phyloP scores from a whole-genome alignment of 768 basidiomycete genomes.

The Boletus coccyginus region DNA sequence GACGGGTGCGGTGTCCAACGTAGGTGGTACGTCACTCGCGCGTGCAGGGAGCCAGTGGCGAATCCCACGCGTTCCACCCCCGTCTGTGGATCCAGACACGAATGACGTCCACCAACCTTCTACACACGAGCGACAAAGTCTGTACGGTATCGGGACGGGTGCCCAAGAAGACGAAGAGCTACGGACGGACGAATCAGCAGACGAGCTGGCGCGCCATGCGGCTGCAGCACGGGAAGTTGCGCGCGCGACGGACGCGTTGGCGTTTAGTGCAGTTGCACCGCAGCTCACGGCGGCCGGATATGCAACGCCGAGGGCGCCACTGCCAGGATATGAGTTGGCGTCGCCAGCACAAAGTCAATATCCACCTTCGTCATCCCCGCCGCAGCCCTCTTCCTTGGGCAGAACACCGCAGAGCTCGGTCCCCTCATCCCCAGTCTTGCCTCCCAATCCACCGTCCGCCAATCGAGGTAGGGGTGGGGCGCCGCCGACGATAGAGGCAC shows the following conservation, averaged over 20 bases:
- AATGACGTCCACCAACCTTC: background rate
- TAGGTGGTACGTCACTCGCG: slow-evolving; percentile 1
- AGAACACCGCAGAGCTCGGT: slow-evolving; percentile 17
- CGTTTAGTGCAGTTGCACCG: slow-evolving; percentile 33
- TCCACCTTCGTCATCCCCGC: background rate
- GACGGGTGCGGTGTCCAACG: background rate
- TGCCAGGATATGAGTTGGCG: slow-evolving; percentile 4
- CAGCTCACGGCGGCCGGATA: slow-evolving; percentile 10
- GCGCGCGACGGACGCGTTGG: slow-evolving; percentile 60
- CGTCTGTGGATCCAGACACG: slow-evolving; percentile 31
- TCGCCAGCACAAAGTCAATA: slow-evolving; percentile 2
- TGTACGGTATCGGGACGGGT: background rate
- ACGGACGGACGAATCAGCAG: slow-evolving; percentile 30
- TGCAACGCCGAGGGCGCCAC: slow-evolving; percentile 15
- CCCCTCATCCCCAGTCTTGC: slow-evolving; percentile 28
- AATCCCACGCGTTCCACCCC: slow-evolving; percentile 39
- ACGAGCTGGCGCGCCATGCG: slow-evolving; percentile 56
- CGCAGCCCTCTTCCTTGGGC: background rate
- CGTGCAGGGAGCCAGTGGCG: slow-evolving; percentile 25
- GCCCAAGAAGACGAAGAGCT: slow-evolving; percentile 26
- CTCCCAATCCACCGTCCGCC: slow-evolving; percentile 42
- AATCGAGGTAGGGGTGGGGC: slow-evolving; percentile 27
- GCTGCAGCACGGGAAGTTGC: slow-evolving; percentile 70
- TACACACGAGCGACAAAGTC: slow-evolving; percentile 2
- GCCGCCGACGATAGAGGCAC: slow-evolving; percentile 7